Evolutionary conservation across 148 eudicot genomes (phyloP), one percentile per base, ranked within the genome.

Genomic region (Amaranthus palmeri): DNA sequence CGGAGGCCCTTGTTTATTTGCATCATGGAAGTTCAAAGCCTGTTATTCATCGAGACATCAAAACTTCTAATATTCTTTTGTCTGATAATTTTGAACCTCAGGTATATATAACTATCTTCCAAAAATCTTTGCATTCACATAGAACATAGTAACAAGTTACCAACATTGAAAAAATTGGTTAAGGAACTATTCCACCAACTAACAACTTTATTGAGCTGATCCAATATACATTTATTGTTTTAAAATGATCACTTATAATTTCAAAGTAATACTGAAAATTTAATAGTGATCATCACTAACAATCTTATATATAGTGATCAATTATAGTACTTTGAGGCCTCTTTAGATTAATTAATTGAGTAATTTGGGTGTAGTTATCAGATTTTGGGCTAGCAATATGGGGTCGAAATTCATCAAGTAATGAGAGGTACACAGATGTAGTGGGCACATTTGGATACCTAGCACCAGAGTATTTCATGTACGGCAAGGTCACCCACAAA

Each of bases 401-500:
- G 93, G 96, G 90, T 50, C 96, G 95, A 3, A 77, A 83, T 25
- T 25, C 36, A 25, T 25, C 36, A 25, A 0, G 36, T 3, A 85
- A 66, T 54, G 55, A 84, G 67, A 92, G 84, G 14, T 79, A 88
- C 70, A 78, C 80, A 7, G 96, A 96, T 70, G 92, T 96, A 42
- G 87, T 96, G 15, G 99, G 99, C 55, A 96, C 97, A 8, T 96
- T 96, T 61, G 99, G 99, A 43, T 96, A 96, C 77, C 88, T 96
- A 12, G 99, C 99, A 42, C 99, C 99, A 0, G 99, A 96, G 52
- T 96, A 96, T 75, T 88, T 96, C 78, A 92, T 96, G 99, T 96
- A 96, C 77, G 99, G 99, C 0, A 90, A 86, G 85, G 93, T 96
- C 61, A 96, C 96, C 60, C 84, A 87, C 81, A 96, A 96, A 81